Percentiles rank a stretch among this genome's conserved stretches.
These are phyloP conservation scores for Cystobasidium sp. DNA, from an alignment of 1,284 basidiomycete genomes.

Conservation along the genomic window DNA sequence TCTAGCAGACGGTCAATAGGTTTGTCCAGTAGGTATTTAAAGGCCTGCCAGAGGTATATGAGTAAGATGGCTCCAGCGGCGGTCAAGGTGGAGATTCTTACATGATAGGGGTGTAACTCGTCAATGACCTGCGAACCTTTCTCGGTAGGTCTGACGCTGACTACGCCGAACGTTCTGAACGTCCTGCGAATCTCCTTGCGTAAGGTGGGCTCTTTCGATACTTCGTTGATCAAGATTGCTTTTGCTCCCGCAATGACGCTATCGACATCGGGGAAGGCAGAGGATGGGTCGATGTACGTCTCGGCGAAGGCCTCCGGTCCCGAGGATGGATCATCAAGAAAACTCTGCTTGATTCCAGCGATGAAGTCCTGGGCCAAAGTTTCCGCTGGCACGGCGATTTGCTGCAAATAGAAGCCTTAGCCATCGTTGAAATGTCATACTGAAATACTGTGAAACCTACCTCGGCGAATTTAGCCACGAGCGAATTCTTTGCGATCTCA, in stretches of 20 bases:
- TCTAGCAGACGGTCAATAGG: conserved; percentile 73
- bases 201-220: conserved; percentile 89
- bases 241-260: conserved; percentile 75
- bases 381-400: conserved; percentile 65
- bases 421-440: background rate
- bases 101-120: conserved; percentile 84
- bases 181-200: conserved; percentile 76
- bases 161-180: conserved; percentile 76
- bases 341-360: conserved; percentile 64
- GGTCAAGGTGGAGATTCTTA: conserved; percentile 59
- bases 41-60: conserved; percentile 66
- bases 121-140: conserved; percentile 89
- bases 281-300: conserved; percentile 53
- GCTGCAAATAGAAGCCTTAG: conserved; percentile 25
- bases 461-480: conserved; percentile 74
- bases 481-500: conserved; percentile 78
- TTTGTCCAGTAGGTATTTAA: conserved; percentile 92
- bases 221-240: conserved; percentile 84
- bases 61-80: background rate
- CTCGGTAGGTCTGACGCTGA: conserved; percentile 87
- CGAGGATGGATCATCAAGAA: conserved; percentile 65
- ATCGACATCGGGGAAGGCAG: conserved; percentile 56
- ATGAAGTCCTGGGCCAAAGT: conserved; percentile 81
- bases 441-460: conserved; percentile 57
- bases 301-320: conserved; percentile 55